phyloP scores from a whole-genome alignment of 164 flowering plant species.

The Taxillus chinensis region DNA sequence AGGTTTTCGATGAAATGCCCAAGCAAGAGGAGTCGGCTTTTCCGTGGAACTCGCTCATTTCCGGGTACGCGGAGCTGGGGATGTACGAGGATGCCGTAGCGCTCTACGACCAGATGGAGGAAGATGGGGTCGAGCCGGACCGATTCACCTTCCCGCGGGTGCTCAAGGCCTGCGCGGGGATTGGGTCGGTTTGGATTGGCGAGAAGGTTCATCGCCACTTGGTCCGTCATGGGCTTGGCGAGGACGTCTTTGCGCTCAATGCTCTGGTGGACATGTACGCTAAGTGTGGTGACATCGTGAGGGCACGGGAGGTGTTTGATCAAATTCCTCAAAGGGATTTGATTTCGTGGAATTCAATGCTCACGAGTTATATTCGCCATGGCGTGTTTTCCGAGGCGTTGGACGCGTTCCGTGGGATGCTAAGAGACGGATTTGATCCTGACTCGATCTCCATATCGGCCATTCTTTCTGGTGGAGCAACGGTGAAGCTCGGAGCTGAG shows the following conservation, averaged over 20 bases:
- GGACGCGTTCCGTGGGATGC: constrained; percentile 40
- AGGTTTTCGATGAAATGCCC: constrained; percentile 74
- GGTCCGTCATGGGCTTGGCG: constrained; percentile 47
- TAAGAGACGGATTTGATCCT: constrained; percentile 36
- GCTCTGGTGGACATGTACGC: constrained; percentile 87
- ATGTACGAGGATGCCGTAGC: constrained; percentile 72
- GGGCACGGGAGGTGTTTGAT: constrained; percentile 61
- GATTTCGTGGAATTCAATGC: constrained; percentile 81
- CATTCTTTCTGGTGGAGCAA: constrained; percentile 27
- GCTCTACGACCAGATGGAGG: constrained; percentile 74
- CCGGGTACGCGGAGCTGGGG: constrained; percentile 66
- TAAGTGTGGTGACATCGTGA: constrained; percentile 80
- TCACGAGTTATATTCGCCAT: constrained; percentile 52
- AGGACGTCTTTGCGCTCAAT: constrained; percentile 52
- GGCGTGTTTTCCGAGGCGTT: constrained; percentile 43
- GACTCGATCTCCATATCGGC: constrained; percentile 55
- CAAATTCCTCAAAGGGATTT: constrained; percentile 36
- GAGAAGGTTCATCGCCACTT: constrained; percentile 64
- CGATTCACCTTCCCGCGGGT: constrained; percentile 72
- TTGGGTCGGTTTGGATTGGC: constrained; percentile 51
- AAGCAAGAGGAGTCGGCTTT: constrained; percentile 36
- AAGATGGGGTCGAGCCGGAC: constrained; percentile 76
- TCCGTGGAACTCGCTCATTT: constrained; percentile 73
- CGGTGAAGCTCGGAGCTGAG: constrained; percentile 27
- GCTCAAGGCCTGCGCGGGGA: constrained; percentile 72